A percentile compares a stretch with the other conserved stretches of the same genome.
Conservation (phyloP, 352 stramenopile genomes). For the Pythium plurisporium region DNA sequence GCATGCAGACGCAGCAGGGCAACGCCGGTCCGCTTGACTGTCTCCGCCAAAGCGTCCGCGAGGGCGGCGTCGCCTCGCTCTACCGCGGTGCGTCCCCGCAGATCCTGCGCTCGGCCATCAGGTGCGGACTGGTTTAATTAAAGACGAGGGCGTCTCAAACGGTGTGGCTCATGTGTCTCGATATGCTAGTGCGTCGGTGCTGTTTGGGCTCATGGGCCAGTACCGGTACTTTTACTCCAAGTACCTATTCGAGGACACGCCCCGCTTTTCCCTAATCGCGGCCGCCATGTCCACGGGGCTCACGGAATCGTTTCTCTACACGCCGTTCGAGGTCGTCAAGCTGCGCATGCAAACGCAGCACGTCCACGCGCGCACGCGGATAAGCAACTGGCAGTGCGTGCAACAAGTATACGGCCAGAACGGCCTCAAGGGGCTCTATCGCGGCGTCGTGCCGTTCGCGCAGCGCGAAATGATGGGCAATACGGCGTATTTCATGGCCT, state of each 20-base stretch:
- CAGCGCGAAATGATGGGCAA: constrained; percentile 82
- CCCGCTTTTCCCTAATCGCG: constrained; percentile 22
- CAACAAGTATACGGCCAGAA: constrained; percentile 57
- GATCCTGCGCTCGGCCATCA: constrained; percentile 39
- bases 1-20: constrained; percentile 35
- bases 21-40: constrained; percentile 22
- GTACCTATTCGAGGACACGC: constrained; percentile 30
- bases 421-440: constrained; percentile 69
- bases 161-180: not conserved
- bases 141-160: too few species aligned
- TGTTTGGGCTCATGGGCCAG: constrained; percentile 47
- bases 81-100: constrained; percentile 40
- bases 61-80: constrained; percentile 33
- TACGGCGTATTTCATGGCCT: constrained; percentile 80
- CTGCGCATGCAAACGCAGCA: constrained; percentile 60
- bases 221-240: constrained; percentile 41
- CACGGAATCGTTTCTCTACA: constrained; percentile 39
- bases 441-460: constrained; percentile 55
- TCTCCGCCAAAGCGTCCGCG: constrained; percentile 30
- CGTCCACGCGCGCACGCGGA: constrained; percentile 37
- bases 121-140: too few species aligned
- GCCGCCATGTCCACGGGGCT: constrained; percentile 32
- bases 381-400: constrained; percentile 75
- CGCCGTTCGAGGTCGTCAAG: constrained; percentile 43
- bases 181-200: constrained; percentile 27